Percentiles rank a stretch among this genome's conserved stretches.
Evolutionary conservation across 768 basidiomycete genomes (phyloP).

Genomic region (Sutorius australiensis): DNA sequence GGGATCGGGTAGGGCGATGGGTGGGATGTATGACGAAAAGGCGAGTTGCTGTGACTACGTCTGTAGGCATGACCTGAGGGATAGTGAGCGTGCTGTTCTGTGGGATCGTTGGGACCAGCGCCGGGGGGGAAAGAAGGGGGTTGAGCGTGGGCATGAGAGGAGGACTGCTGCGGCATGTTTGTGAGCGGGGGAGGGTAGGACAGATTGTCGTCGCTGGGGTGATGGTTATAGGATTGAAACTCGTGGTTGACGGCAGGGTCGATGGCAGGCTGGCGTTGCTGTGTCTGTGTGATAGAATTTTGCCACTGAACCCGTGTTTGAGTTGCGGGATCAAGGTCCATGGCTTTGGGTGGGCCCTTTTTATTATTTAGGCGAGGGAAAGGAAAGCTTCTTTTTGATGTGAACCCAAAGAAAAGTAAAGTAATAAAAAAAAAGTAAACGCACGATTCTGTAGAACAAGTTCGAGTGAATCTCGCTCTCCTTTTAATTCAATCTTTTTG

Average conservation of each 20-base stretch:
- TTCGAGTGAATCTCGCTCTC: too few species aligned
- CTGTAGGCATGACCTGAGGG: conserved; percentile 33
- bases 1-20: conserved; percentile 38
- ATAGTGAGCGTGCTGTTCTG: conserved; percentile 34
- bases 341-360: conserved; percentile 30
- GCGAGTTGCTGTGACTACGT: conserved; percentile 31
- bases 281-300: conserved; percentile 32
- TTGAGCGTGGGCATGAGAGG: conserved; percentile 32
- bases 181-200: conserved; percentile 27
- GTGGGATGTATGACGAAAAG: conserved; percentile 38
- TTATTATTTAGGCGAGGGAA: conserved; percentile 38
- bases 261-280: conserved; percentile 31
- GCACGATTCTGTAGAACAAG: conserved; percentile 27
- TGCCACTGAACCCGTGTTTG: conserved; percentile 35
- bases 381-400: conserved; percentile 33
- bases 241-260: conserved; percentile 35
- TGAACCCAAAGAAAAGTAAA: conserved; percentile 23
- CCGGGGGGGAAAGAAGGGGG: conserved; percentile 35
- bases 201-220: conserved; percentile 21
- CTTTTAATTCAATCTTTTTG: conserved; percentile 12
- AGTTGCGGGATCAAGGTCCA: conserved; percentile 34
- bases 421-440: conserved; percentile 25
- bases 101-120: conserved; percentile 34
- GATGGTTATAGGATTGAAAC: conserved; percentile 32
- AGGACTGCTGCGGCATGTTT: conserved; percentile 31